These are phyloP conservation scores for Apiospora arundinis DNA, from an alignment of 2,329 filamentous ascomycete genomes.

Conservation along the genomic window DNA sequence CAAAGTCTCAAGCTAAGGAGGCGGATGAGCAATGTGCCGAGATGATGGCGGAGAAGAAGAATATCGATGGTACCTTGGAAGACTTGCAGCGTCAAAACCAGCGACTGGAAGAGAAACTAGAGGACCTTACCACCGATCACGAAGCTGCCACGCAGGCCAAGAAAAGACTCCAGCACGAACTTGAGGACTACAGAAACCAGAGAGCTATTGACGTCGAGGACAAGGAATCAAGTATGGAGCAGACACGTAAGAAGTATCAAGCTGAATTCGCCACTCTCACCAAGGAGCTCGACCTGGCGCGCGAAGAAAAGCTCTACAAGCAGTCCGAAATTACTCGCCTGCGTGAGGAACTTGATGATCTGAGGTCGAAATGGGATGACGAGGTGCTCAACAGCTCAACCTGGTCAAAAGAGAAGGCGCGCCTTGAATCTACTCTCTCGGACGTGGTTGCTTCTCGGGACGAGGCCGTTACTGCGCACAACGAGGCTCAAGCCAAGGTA, in stretches of 20 bases:
- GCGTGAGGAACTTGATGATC: slow-evolving; percentile 93
- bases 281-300: slow-evolving; percentile 90
- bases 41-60: slow-evolving; percentile 90
- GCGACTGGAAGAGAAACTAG: slow-evolving; percentile 86
- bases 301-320: slow-evolving; percentile 85
- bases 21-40: slow-evolving; percentile 89
- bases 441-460: slow-evolving; percentile 91
- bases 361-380: slow-evolving; percentile 96
- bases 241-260: slow-evolving; percentile 97
- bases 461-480: slow-evolving; percentile 90
- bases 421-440: slow-evolving; percentile 86
- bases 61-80: slow-evolving; percentile 86
- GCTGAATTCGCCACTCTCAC: slow-evolving; percentile 87
- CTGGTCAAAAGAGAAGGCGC: slow-evolving; percentile 97
- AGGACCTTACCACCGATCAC: slow-evolving; percentile 90
- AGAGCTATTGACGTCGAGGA: slow-evolving; percentile 96
- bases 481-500: slow-evolving; percentile 92
- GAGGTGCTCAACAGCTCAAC: slow-evolving; percentile 97
- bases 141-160: slow-evolving; percentile 86
- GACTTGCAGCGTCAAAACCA: slow-evolving; percentile 91
- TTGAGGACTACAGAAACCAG: slow-evolving; percentile 96
- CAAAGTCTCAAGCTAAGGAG: slow-evolving; percentile 86
- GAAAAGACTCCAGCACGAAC: slow-evolving; percentile 93
- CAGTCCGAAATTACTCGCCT: slow-evolving; percentile 86
- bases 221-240: slow-evolving; percentile 94